Percentiles rank a stretch among this genome's conserved stretches.
phyloP scores from a whole-genome alignment of 768 basidiomycete genomes.

The Macrolepiota fuliginosa region DNA sequence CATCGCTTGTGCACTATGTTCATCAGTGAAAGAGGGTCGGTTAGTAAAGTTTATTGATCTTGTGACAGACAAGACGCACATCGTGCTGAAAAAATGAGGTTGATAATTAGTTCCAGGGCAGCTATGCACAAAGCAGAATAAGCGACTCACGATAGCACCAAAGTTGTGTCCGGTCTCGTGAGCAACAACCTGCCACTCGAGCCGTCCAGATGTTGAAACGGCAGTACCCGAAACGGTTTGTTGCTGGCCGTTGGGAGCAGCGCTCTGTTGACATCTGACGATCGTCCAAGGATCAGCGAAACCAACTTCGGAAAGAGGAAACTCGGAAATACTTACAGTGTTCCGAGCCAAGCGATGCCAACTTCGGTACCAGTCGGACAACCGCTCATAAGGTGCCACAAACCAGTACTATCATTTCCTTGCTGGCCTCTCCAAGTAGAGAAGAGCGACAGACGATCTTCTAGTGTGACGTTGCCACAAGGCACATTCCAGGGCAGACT shows the following conservation, averaged over 20 bases:
- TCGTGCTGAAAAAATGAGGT: slow-evolving; percentile 44
- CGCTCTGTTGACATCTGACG: slow-evolving; percentile 52
- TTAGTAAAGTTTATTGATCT: neutral
- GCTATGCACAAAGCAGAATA: slow-evolving; percentile 4
- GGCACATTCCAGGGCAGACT: slow-evolving; percentile 72
- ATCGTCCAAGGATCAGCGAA: slow-evolving; percentile 7
- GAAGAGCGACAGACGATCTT: slow-evolving; percentile 73
- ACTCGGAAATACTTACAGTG: slow-evolving; percentile 44
- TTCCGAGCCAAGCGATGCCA: slow-evolving; percentile 87
- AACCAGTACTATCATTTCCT: slow-evolving; percentile 69
- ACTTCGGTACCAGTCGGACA: slow-evolving; percentile 80
- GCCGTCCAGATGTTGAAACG: slow-evolving; percentile 72
- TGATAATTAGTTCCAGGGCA: neutral
- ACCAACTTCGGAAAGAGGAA: neutral
- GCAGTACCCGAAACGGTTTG: slow-evolving; percentile 75
- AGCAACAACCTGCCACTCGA: slow-evolving; percentile 81
- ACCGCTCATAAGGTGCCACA: slow-evolving; percentile 89
- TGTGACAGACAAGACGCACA: slow-evolving; percentile 30
- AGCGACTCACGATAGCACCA: slow-evolving; percentile 72
- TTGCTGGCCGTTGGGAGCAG: slow-evolving; percentile 39
- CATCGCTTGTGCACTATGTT: slow-evolving; percentile 52
- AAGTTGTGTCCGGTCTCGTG: slow-evolving; percentile 90
- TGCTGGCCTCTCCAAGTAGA: slow-evolving; percentile 78
- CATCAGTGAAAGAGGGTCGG: neutral
- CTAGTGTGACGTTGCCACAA: slow-evolving; percentile 58